Evolutionary conservation across 2,329 filamentous ascomycete species (phyloP).

Genomic region (Aspergillus sp.): DNA sequence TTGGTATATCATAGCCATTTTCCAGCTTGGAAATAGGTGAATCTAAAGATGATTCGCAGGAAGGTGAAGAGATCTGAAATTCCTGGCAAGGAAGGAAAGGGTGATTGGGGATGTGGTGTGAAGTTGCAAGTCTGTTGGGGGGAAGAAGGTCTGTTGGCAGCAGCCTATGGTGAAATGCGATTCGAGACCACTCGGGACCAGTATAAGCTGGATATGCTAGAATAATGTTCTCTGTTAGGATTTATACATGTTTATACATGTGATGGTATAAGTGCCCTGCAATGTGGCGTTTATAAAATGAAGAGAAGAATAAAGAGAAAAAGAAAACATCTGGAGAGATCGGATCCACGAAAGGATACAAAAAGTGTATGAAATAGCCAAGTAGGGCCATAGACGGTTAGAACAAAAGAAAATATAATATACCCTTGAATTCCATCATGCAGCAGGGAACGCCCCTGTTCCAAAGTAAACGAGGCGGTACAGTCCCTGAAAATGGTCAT

Average conservation of each 20-base stretch:
- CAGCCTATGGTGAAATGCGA: no score
- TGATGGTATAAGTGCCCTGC: constrained; percentile 8
- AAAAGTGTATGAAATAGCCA: constrained; percentile 10
- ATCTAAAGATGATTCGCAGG: no score
- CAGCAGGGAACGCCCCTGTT: constrained; percentile 11
- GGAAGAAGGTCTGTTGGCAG: no score
- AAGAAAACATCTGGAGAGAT: background rate
- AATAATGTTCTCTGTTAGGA: constrained; percentile 6
- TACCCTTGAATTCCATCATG: constrained; percentile 20
- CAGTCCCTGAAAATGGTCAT: constrained; percentile 25
- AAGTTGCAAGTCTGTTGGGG: no score
- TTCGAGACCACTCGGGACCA: background rate
- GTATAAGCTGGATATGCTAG: constrained; percentile 1
- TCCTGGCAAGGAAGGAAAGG: no score
- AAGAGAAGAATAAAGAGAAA: constrained; percentile 4
- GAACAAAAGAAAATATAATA: constrained; percentile 17
- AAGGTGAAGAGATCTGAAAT: no score
- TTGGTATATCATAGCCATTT: no score
- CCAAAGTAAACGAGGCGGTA: constrained; percentile 10
- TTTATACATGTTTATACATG: constrained; percentile 4
- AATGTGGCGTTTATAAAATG: constrained; percentile 3
- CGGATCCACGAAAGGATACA: constrained; percentile 10
- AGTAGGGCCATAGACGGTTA: background rate
- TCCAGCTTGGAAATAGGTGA: no score
- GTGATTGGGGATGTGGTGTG: no score